Base-by-base conservation (phyloP, 2,329 filamentous ascomycete genomes). In the Hirsutella minnesotensis region DNA sequence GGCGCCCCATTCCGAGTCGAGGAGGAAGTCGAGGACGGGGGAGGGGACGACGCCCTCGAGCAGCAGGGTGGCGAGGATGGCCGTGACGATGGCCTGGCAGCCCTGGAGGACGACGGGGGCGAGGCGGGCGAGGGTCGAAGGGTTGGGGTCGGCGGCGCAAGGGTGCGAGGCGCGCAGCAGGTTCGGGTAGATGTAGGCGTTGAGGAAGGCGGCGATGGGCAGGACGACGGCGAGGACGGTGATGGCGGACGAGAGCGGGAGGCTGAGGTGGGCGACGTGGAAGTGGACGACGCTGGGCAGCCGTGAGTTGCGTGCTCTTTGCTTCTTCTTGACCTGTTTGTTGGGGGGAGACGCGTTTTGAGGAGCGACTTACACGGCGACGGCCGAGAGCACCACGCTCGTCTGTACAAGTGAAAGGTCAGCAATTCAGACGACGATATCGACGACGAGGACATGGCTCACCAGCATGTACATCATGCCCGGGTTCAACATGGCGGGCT, bases 1-100 rank as follows among this genome's bases (percentile, higher is more conserved):
- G 3, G 45, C 48, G 49, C 66, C 61, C 82, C 82, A 86, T 33
- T 56, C 58, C 3, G 63, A 62, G 9, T 75, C 63, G n/a, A 86
- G 58, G 2, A 65, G 61, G 54, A 81, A 85, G n/a, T 64, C 51
- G 8, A 62, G 47, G 1, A 49, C 35, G 1, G 46, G 45, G 1
- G 65, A 62, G 1, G 66, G 60, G 0, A 58, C 42, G 15, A 60
- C 47, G 15, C 56, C 53, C 42, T 63, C 54, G 24, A 64, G 49
- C 13, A 71, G 57, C 8, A 73, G 53, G 0, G 69, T 69, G 2
- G 67, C 67, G 3, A 74, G 58, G 5, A 72, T 54, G 7, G 67
- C 61, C 2, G 64, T 56, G 4, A 68, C 31, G 18, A 70, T 53
- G 8, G 56, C 63, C 43, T 73, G 70, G 3, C 68, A 46, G 10